These are phyloP conservation scores for Coelastrella sp. DNA, from an alignment of 139 green algal genomes.

Conservation along the genomic window DNA sequence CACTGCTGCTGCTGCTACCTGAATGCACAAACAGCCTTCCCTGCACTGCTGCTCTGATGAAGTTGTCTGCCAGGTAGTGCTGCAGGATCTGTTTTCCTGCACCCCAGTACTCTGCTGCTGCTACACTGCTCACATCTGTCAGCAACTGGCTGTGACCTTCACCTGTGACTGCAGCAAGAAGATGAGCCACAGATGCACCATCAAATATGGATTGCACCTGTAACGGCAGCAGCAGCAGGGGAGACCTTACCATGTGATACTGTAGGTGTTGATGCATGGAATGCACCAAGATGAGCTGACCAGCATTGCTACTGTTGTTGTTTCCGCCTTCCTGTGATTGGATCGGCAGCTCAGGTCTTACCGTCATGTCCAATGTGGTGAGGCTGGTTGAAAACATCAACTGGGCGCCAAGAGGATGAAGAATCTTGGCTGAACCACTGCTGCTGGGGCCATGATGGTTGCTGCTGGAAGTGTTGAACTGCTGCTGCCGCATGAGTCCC, in stretches of 20 bases:
- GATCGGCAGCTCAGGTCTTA: too few relatives aligned
- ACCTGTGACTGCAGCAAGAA: not conserved
- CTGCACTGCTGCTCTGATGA: constrained; percentile 6
- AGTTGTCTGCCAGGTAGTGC: constrained; percentile 25
- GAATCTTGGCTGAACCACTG: not conserved
- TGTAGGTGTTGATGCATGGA: too few relatives aligned
- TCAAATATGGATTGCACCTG: not conserved
- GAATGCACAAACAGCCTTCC: not conserved
- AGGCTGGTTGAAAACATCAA: not conserved
- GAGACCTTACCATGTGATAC: not conserved
- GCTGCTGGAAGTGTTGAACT: constrained; percentile 12
- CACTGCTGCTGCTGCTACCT: not conserved
- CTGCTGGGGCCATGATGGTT: not conserved
- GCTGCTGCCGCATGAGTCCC: not conserved
- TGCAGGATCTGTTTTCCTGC: not conserved
- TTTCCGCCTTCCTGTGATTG: too few relatives aligned
- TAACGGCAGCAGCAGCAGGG: not conserved
- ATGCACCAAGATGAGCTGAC: too few relatives aligned
- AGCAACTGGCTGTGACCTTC: not conserved
- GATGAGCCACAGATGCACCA: not conserved
- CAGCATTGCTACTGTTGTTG: constrained; percentile 1
- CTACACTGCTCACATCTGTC: not conserved
- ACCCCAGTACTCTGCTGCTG: constrained; percentile 25
- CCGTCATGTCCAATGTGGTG: not conserved
- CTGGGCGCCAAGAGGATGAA: constrained; percentile 21